Percentiles rank a stretch among this genome's conserved stretches.
Evolutionary conservation across 116 monocot genomes (phyloP).

Genomic region (Papilionanthe hybrid): DNA sequence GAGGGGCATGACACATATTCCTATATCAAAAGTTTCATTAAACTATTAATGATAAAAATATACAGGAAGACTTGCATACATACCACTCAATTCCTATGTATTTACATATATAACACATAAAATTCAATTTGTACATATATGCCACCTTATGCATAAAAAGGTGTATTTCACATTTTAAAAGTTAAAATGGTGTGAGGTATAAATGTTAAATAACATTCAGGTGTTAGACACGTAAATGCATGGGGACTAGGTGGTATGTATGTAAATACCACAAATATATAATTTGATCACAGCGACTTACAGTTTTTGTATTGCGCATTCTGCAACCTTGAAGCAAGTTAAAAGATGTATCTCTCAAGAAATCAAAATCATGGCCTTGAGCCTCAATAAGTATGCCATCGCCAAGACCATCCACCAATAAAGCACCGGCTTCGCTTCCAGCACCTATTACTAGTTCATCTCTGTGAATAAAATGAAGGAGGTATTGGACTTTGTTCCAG

Average conservation of each 20-base stretch:
- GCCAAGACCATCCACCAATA: slow-evolving; percentile 95
- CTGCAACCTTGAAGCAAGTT: slow-evolving; percentile 99
- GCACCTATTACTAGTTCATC: slow-evolving; percentile 91
- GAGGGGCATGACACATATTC: slow-evolving; percentile 99
- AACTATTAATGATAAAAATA: neutral
- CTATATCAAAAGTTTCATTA: slow-evolving; percentile 27
- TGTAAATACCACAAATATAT: neutral
- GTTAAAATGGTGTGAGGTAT: too few species aligned
- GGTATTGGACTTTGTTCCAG: neutral
- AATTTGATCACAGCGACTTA: slow-evolving; percentile 18
- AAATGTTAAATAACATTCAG: too few species aligned
- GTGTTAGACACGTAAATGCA: too few species aligned
- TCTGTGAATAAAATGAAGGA: slow-evolving; percentile 29
- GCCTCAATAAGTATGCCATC: slow-evolving; percentile 92
- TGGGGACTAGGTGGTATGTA: too few species aligned
- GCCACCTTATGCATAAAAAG: too few species aligned
- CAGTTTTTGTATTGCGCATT: slow-evolving; percentile 99
- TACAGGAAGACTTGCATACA: neutral
- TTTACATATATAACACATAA: too few species aligned
- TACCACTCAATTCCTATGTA: too few species aligned
- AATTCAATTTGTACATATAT: too few species aligned
- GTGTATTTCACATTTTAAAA: too few species aligned
- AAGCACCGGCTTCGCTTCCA: slow-evolving; percentile 83
- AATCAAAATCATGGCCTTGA: slow-evolving; percentile 85
- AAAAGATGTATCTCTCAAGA: slow-evolving; percentile 93